Evolutionary conservation across 768 basidiomycete species (phyloP).

Genomic region (Tubosaeta sp.): DNA sequence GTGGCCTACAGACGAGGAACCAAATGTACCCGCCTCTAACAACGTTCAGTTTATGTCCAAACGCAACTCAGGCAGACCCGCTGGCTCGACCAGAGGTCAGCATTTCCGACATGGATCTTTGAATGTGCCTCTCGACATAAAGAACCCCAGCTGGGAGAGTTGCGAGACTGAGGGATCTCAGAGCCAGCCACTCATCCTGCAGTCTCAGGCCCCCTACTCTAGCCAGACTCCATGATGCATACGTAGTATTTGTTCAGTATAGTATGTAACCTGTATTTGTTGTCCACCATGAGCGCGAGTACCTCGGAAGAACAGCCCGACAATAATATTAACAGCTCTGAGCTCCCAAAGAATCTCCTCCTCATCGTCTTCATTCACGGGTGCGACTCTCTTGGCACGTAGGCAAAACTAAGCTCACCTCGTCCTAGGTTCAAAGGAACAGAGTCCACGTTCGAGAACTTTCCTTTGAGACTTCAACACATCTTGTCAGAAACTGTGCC

Average conservation of each 20-base stretch:
- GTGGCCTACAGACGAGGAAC: slow-evolving; percentile 27
- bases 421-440: slow-evolving; percentile 48
- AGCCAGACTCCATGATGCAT: slow-evolving; percentile 36
- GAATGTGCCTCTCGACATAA: slow-evolving; percentile 10
- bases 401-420: slow-evolving; percentile 1
- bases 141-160: background rate
- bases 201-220: slow-evolving; percentile 53
- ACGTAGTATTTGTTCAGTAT: background rate
- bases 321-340: background rate
- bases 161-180: slow-evolving; percentile 9
- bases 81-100: slow-evolving; percentile 10
- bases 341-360: slow-evolving; percentile 40
- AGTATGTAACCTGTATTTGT: background rate
- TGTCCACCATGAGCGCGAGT: slow-evolving; percentile 10
- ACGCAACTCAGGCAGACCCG: background rate
- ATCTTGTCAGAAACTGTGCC: slow-evolving; percentile 63
- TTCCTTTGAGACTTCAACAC: slow-evolving; percentile 78
- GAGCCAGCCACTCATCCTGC: slow-evolving; percentile 36
- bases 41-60: background rate
- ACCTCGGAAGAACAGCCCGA: slow-evolving; percentile 6
- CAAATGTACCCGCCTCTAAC: background rate
- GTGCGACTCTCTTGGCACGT: slow-evolving; percentile 33
- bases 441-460: slow-evolving; percentile 70
- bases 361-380: slow-evolving; percentile 80
- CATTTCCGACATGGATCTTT: slow-evolving; percentile 21